Evolutionary conservation across 2,329 filamentous ascomycete species (phyloP).

Genomic region (Alternaria panax): DNA sequence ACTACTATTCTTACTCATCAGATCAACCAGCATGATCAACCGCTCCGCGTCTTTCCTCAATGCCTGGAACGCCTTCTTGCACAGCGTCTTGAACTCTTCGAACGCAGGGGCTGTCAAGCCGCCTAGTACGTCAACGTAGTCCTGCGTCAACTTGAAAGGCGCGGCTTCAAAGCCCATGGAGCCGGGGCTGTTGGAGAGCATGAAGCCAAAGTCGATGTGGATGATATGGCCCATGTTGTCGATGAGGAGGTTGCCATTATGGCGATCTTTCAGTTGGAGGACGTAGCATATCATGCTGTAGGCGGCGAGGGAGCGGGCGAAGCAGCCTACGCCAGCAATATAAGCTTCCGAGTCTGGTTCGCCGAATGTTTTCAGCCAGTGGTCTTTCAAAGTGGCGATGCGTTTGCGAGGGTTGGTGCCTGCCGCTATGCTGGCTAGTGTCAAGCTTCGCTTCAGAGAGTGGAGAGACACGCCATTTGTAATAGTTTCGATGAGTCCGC

Average conservation of each 20-base stretch:
- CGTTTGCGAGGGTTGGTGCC: conserved; percentile 76
- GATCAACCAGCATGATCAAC: conserved; percentile 80
- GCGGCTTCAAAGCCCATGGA: conserved; percentile 86
- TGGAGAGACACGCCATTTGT: conserved; percentile 88
- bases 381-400: conserved; percentile 81
- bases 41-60: conserved; percentile 79
- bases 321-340: conserved; percentile 75
- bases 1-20: conserved; percentile 83
- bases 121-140: conserved; percentile 84
- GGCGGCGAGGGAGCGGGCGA: conserved; percentile 80
- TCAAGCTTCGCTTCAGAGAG: conserved; percentile 82
- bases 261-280: conserved; percentile 82
- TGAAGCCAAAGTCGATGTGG: conserved; percentile 90
- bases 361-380: conserved; percentile 81
- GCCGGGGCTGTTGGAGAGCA: conserved; percentile 85
- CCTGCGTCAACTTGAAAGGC: conserved; percentile 84
- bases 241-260: conserved; percentile 86
- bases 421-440: conserved; percentile 74
- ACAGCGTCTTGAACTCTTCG: conserved; percentile 77
- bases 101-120: conserved; percentile 74
- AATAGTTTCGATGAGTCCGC: conserved; percentile 85
- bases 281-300: conserved; percentile 88
- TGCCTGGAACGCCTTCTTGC: conserved; percentile 85
- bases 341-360: conserved; percentile 73
- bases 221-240: conserved; percentile 87